Evolutionary conservation across 108 stramenopile species (phyloP).

Genomic region (Hondaea fermentalgiana): DNA sequence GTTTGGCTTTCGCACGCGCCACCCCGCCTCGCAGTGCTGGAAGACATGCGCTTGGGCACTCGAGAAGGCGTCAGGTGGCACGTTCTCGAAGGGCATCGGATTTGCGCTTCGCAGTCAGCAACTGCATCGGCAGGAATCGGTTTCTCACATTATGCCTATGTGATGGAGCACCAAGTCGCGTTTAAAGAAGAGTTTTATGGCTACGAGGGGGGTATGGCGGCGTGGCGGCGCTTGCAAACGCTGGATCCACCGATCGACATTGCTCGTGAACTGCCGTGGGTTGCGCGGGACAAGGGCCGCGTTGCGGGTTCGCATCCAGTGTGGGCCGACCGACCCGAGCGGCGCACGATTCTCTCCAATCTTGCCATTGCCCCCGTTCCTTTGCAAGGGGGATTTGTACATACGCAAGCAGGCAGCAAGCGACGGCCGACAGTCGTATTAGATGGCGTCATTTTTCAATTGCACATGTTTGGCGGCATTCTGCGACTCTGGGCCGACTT

Average conservation of each 20-base stretch:
- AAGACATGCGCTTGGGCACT: not conserved
- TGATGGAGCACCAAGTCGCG: conserved; percentile 26
- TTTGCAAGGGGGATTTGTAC: not conserved
- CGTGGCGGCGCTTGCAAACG: conserved; percentile 22
- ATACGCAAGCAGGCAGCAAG: too few relatives aligned
- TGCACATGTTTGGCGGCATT: conserved; percentile 17
- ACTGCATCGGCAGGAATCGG: conserved; percentile 18
- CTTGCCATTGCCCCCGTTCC: not conserved
- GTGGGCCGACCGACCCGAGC: not conserved
- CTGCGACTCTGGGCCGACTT: conserved; percentile 19
- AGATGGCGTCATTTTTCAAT: conserved; percentile 36
- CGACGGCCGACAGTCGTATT: conserved; percentile 1
- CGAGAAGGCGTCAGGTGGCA: not conserved
- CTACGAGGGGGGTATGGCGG: conserved; percentile 4
- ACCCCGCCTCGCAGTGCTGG: conserved; percentile 14
- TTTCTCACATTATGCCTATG: conserved; percentile 41
- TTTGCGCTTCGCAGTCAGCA: conserved; percentile 16
- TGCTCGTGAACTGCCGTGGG: conserved; percentile 23
- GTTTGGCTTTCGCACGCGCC: conserved; percentile 36
- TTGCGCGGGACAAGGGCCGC: not conserved
- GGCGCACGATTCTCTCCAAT: not conserved
- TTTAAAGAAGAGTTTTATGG: conserved; percentile 31
- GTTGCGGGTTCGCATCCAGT: not conserved
- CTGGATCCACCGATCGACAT: not conserved
- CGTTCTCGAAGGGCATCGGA: not conserved